Evolutionary conservation across 306 rosid genomes (phyloP), one percentile per base, ranked within the genome.

Genomic region (Hippophae rhamnoides): DNA sequence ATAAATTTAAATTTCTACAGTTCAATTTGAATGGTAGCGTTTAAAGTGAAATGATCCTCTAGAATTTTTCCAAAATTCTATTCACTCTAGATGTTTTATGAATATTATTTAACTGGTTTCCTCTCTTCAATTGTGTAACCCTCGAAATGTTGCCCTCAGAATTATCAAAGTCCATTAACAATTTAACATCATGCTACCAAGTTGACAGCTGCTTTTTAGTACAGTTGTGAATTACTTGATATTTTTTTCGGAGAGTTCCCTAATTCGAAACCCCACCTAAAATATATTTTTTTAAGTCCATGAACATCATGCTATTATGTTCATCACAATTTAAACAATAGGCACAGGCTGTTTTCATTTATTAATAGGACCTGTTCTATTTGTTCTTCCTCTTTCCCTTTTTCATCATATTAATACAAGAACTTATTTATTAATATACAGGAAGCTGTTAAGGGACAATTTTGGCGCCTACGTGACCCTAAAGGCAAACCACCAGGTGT

Each of bases 401-500:
- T 41, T 50, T 55, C 47, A 18, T 18, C 23, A 18, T 18, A 11
- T n/a, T 44, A 54, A 60, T 46, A 54, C 43, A 60, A 40, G 5
- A 67, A 41, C 12, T 55, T 9, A 14, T 57, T 47, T 55, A 23
- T 31, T 57, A 54, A 48, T 25, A 47, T 76, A 56, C 66, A 90
- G 96, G 98, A 90, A 81, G 96, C 98, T 66, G 95, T 90, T 45
- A 81, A 85, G 67, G 85, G 89, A 76, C 81, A 90, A 10, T 67
- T 77, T 47, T 87, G 96, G 96, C 89, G 87, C 38, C 65, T 90
- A 27, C 78, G 89, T 53, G 96, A 87, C 71, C 41, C 80, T 66
- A 79, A 79, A 71, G 95, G 96, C 49, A 90, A 90, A 74, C 96
- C 94, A 46, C 96, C 97, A 2, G 96, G 97, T 54, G 73, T 85